phyloP scores from a whole-genome alignment of 495 filamentous ascomycete species.

The Penicillium nucicola region DNA sequence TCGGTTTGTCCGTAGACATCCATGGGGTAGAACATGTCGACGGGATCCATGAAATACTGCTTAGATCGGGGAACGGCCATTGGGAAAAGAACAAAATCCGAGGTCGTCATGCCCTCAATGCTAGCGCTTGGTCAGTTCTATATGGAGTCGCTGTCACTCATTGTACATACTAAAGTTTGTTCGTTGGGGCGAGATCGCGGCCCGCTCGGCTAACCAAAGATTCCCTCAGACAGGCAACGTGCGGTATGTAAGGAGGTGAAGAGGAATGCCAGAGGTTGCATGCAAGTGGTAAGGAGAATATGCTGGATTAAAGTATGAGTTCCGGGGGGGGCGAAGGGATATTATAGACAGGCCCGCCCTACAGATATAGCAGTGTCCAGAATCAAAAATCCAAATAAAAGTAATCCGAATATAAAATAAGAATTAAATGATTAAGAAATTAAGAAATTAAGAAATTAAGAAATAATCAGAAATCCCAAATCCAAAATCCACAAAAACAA shows the following conservation, averaged over 20 bases:
- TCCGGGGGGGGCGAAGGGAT: slow-evolving; percentile 25
- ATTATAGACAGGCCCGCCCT: slow-evolving; percentile 25
- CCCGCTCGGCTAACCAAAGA: slow-evolving; percentile 18
- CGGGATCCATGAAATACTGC: slow-evolving; percentile 33
- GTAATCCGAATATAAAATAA: slow-evolving; percentile 1
- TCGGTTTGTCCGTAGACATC: slow-evolving; percentile 29
- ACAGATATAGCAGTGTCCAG: slow-evolving; percentile 8
- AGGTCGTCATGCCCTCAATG: slow-evolving; percentile 9
- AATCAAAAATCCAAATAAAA: slow-evolving; percentile 10
- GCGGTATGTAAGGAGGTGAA: neutral
- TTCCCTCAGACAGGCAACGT: slow-evolving; percentile 22
- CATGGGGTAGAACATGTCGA: slow-evolving; percentile 35
- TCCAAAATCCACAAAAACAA: slow-evolving; percentile 13
- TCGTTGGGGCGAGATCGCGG: slow-evolving; percentile 21
- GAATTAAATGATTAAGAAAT: neutral
- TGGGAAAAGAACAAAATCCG: slow-evolving; percentile 29
- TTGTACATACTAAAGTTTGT: slow-evolving; percentile 22
- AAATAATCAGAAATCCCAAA: too few relatives aligned
- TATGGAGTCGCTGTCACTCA: neutral
- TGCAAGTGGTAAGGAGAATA: slow-evolving; percentile 11
- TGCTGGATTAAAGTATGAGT: neutral
- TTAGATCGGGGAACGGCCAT: slow-evolving; percentile 39
- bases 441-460: slow-evolving; percentile 16
- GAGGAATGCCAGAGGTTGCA: slow-evolving; percentile 1
- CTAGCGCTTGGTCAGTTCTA: neutral